These are phyloP conservation scores for Candida multigemmis DNA, from an alignment of 805 yeast genomes.

Conservation along the genomic window DNA sequence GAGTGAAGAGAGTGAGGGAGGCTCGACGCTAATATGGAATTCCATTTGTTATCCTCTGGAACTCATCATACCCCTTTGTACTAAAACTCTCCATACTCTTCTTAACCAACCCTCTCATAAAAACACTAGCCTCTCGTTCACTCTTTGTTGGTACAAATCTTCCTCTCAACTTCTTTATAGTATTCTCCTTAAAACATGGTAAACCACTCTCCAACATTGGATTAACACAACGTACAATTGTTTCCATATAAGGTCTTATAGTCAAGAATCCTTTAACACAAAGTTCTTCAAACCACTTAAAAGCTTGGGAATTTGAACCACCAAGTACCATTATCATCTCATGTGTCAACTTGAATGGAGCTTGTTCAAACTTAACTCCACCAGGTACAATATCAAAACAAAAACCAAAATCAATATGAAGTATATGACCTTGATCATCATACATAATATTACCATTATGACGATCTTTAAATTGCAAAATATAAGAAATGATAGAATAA, in stretches of 20 bases:
- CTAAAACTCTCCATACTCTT: conserved; percentile 81
- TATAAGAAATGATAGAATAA: conserved; percentile 82
- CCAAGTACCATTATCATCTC: conserved; percentile 97
- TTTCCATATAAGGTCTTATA: conserved; percentile 79
- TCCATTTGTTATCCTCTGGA: conserved; percentile 93
- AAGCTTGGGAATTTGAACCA: conserved; percentile 84
- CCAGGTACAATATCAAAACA: conserved; percentile 99
- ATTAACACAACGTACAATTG: conserved; percentile 71
- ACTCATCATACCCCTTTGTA: conserved; percentile 95
- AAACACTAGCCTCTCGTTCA: conserved; percentile 78
- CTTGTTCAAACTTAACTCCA: conserved; percentile 96
- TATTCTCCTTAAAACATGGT: conserved; percentile 89
- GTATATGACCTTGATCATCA: conserved; percentile 87
- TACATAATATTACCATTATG: conserved; percentile 98
- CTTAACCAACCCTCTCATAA: conserved; percentile 65
- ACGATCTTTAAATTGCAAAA: conserved; percentile 91
- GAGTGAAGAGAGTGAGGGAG: neutral
- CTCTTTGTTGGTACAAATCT: conserved; percentile 76
- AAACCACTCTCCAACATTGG: conserved; percentile 95
- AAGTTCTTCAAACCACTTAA: conserved; percentile 87
- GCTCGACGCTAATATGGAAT: conserved; percentile 64
- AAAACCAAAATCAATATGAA: conserved; percentile 97
- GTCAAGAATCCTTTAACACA: conserved; percentile 90
- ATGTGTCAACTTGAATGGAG: conserved; percentile 91
- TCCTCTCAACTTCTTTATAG: conserved; percentile 66